Base-by-base conservation (phyloP, 2,329 filamentous ascomycete species). In the Fusarium tuaranense region DNA sequence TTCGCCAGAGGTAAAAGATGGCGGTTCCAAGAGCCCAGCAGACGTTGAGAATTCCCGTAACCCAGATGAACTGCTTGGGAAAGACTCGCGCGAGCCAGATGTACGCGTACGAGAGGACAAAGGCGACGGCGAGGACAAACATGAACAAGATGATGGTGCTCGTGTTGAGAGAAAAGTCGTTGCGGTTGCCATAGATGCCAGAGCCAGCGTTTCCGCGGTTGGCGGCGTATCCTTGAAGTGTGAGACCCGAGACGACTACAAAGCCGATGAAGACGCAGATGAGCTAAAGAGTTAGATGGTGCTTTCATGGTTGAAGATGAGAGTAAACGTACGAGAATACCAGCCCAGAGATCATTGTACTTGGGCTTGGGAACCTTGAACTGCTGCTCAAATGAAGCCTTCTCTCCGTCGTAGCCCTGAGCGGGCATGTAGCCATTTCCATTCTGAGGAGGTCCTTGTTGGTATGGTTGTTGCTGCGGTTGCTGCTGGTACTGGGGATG, bases 61-160 rank as follows among this genome's bases (percentile, higher is more conserved):
- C 90, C 94, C 95, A 98, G 81, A 98, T 97, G 77, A 98, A 95
- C 80, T 94, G 90, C 84, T 97, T 97, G 5, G 95, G 95, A 75
- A 96, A 96, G 57, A 89, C 84, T 65, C 95, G 91, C 8, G 94
- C 93, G 2, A 92, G 82, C 83, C 91, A 90, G 78, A 98, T 91
- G 81, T 98, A 98, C 25, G 84, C 87, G 79, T 91, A 93, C 39
- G 94, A 95, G 48, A 98, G 85, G 2, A 94, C 88, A 25, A 95
- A 87, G 7, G 95, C 93, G 44, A 95, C 87, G 18, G 86, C 89
- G 9, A 98, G 87, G 9, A 94, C 90, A 81, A 97, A 95, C 38
- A 90, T 88, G 82, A 98, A 97, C 18, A 98, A 88, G 46, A 97
- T 90, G 46, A 98, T 87, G 0, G 95, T 98, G 82, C 97, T 97